phyloP scores from a whole-genome alignment of 2,329 filamentous ascomycete species.

The Calycina herbarum region DNA sequence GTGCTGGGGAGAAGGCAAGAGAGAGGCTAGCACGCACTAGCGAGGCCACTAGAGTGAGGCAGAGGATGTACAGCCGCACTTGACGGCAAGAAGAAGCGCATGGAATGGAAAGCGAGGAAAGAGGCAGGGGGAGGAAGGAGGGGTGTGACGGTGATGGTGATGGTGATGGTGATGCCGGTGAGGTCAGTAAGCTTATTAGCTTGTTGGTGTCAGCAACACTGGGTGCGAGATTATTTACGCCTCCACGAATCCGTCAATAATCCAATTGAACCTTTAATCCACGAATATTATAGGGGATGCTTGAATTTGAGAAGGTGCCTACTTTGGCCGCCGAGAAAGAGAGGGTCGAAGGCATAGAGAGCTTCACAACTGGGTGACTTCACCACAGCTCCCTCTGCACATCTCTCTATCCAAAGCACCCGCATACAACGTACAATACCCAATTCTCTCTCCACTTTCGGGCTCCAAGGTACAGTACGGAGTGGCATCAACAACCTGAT shows the following conservation, averaged over 20 bases:
- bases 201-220: neutral
- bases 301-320: neutral
- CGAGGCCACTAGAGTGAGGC: neutral
- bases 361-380: neutral
- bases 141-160: neutral
- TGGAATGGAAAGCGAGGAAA: neutral
- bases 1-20: neutral
- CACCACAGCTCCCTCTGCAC: neutral
- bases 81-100: conserved; percentile 1
- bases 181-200: neutral
- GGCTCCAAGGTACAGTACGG: neutral
- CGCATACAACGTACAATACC: neutral
- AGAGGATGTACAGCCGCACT: neutral
- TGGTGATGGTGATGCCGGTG: neutral
- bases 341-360: neutral
- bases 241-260: neutral
- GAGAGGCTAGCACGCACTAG: neutral
- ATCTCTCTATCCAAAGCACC: neutral
- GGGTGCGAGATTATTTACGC: neutral
- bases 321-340: neutral
- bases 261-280: neutral
- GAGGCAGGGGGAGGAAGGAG: neutral
- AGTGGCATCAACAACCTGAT: neutral
- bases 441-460: neutral
- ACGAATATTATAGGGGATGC: neutral